Conservation (phyloP, 1,284 basidiomycete genomes). For the Ceratobasidium theobromae region DNA sequence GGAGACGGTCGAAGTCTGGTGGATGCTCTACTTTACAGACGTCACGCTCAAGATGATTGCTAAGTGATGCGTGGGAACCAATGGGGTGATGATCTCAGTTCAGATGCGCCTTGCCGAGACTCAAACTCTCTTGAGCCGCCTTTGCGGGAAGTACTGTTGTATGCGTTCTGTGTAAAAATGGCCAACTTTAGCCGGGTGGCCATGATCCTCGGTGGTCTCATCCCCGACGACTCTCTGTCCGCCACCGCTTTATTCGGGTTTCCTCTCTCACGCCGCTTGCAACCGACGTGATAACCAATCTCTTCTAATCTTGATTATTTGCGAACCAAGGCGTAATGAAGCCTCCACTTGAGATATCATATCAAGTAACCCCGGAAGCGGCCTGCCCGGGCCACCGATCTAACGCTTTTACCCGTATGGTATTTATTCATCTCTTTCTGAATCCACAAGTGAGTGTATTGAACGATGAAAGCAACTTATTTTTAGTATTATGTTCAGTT, state of each 20-base stretch:
- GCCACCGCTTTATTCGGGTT: background rate
- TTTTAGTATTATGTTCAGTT: too few relatives aligned
- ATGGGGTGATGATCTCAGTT: slow-evolving; percentile 27
- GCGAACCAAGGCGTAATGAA: background rate
- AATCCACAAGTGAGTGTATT: too few relatives aligned
- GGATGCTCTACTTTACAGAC: background rate
- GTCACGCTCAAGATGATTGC: slow-evolving; percentile 18
- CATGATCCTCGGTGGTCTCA: background rate
- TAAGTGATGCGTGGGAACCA: slow-evolving; percentile 18
- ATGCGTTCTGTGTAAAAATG: background rate
- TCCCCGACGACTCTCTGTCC: background rate
- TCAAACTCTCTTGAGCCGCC: slow-evolving; percentile 23
- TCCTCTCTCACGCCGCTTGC: slow-evolving; percentile 21
- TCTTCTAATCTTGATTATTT: background rate
- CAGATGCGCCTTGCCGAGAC: slow-evolving; percentile 10
- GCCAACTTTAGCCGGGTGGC: background rate
- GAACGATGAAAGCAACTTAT: too few relatives aligned
- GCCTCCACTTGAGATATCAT: background rate
- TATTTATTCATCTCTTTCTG: too few relatives aligned
- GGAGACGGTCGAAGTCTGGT: slow-evolving; percentile 10
- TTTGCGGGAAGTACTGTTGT: background rate
- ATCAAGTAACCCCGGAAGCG: background rate
- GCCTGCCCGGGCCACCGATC: background rate
- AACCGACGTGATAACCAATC: background rate
- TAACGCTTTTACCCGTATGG: too few relatives aligned